Percentiles rank a stretch among this genome's conserved stretches.
Conservation (phyloP, 2,329 filamentous ascomycete species). For the Exophiala bonariae region DNA sequence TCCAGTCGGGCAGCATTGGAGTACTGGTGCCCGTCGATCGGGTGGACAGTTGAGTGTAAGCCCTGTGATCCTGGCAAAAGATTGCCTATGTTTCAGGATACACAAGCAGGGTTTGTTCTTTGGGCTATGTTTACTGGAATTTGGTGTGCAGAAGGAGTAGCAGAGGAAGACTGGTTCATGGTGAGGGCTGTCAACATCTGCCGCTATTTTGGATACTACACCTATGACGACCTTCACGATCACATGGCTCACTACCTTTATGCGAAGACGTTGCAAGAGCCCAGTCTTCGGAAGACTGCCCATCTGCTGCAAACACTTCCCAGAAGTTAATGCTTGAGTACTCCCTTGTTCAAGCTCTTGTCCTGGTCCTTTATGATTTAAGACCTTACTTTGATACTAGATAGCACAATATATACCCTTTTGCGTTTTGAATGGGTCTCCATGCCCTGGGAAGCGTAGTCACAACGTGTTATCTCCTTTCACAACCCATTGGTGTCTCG, state of each 20-base stretch:
- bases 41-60: slow-evolving; percentile 18
- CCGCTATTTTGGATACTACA: slow-evolving; percentile 15
- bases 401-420: neutral
- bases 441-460: too few relatives aligned
- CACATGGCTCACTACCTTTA: slow-evolving; percentile 24
- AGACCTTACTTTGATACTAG: neutral
- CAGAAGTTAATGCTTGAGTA: too few relatives aligned
- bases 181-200: slow-evolving; percentile 19
- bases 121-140: slow-evolving; percentile 15
- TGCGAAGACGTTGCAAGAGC: slow-evolving; percentile 18
- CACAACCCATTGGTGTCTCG: too few relatives aligned
- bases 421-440: neutral
- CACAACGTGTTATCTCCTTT: too few relatives aligned
- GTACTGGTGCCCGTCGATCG: slow-evolving; percentile 18
- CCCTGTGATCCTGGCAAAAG: slow-evolving; percentile 9
- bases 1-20: slow-evolving; percentile 13
- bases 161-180: slow-evolving; percentile 20
- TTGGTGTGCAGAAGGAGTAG: slow-evolving; percentile 13
- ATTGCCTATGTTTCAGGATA: slow-evolving; percentile 9
- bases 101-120: slow-evolving; percentile 17
- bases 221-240: slow-evolving; percentile 21
- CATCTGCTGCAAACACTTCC: slow-evolving; percentile 6
- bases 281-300: slow-evolving; percentile 13
- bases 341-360: too few relatives aligned
- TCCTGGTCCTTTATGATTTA: too few relatives aligned